Base-by-base conservation (phyloP, 305 asterid genomes). In the Fraxinus baroniana region DNA sequence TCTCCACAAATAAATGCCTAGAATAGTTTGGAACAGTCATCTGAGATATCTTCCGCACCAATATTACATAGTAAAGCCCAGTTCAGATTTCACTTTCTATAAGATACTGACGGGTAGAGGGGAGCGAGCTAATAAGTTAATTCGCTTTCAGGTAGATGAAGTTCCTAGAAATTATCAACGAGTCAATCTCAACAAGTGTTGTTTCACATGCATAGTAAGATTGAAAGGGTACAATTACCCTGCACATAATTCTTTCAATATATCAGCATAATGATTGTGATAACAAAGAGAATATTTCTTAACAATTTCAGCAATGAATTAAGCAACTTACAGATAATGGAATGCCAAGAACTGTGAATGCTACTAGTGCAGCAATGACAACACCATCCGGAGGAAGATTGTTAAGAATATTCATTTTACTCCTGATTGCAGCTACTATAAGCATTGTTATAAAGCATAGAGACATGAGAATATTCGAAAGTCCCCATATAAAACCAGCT, bases 401-500 rank as follows among this genome's bases (percentile, higher is more conserved):
- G 46, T 83, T 60, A 32, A 87, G 88, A 12, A 83, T 84, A 77
- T 86, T 91, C 88, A 91, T 83, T 78, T 84, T 84, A 68, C 85
- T 64, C 85, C 89, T 89, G 60, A 89, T 24, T 6, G 92, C 92
- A 83, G 92, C 33, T 73, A 93, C 84, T 77, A 89, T 55, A 82
- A 93, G 91, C 97, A 93, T 93, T 24, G 90, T 91, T 85, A 92
- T 86, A 84, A 90, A 91, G 87, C 94, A 86, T 77, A 94, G 87
- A 75, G 95, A 83, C 95, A 91, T 84, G 75, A 93, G 41, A 76
- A 94, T 82, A 49, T 89, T 93, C 2, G 98, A 93, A 84, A 94
- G 49, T 78, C 98, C 97, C 98, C 98, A 94, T 5, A 91, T 87
- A 89, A 92, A 91, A 83, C 94, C 97, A 77, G 98, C 97, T 2